These are phyloP conservation scores for Kregervanrija fluxuum DNA, from an alignment of 805 yeast genomes.

Conservation along the genomic window DNA sequence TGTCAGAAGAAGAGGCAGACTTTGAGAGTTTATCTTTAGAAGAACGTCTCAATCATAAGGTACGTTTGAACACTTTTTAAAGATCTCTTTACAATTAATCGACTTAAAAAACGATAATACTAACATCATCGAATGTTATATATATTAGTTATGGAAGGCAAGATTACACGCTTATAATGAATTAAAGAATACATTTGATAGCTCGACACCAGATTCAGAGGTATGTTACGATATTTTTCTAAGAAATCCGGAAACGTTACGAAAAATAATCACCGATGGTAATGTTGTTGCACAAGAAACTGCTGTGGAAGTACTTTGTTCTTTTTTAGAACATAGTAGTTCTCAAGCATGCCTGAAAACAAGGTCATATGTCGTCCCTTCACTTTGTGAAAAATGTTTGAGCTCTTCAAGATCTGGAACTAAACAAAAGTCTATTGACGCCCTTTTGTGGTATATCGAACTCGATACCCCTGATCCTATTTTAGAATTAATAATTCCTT, in stretches of 20 bases:
- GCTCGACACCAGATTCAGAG: conserved; percentile 49
- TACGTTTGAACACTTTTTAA: conserved; percentile 20
- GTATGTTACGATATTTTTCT: conserved; percentile 40
- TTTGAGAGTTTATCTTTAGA: conserved; percentile 55
- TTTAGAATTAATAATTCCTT: conserved; percentile 60
- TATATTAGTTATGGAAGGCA: conserved; percentile 63
- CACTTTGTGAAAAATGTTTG: conserved; percentile 76
- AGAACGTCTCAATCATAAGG: conserved; percentile 60
- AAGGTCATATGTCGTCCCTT: conserved; percentile 35
- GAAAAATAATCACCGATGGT: conserved; percentile 59
- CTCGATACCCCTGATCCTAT: conserved; percentile 58
- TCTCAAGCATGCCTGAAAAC: conserved; percentile 33
- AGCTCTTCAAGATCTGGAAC: conserved; percentile 71
- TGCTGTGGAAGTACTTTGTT: conserved; percentile 52
- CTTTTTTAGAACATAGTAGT: conserved; percentile 53
- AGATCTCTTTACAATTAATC: conserved; percentile 2
- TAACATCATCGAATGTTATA: conserved; percentile 5
- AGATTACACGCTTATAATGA: conserved; percentile 76
- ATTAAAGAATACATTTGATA: conserved; percentile 41
- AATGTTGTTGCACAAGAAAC: conserved; percentile 91
- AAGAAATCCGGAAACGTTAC: conserved; percentile 46
- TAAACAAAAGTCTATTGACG: conserved; percentile 56
- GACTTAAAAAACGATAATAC: not conserved
- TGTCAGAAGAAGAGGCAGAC: conserved; percentile 45
- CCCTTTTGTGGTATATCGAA: conserved; percentile 57